These are phyloP conservation scores for Simplicillium aogashimaense DNA, from an alignment of 2,329 filamentous ascomycete species.

Conservation along the genomic window DNA sequence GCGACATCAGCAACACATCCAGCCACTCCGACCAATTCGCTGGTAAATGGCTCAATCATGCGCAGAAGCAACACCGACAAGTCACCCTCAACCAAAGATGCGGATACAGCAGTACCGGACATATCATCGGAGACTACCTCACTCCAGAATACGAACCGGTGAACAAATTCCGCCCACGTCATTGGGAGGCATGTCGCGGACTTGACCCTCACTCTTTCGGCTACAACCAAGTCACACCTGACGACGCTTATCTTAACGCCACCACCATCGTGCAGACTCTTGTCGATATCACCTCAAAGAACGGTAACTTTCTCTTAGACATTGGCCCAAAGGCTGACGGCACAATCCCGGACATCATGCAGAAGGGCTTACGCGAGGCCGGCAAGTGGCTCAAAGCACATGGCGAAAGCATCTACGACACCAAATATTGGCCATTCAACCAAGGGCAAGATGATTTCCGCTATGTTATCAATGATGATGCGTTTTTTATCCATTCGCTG, in stretches of 20 bases:
- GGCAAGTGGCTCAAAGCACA: constrained; percentile 43
- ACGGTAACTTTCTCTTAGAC: constrained; percentile 45
- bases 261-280: constrained; percentile 32
- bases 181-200: constrained; percentile 49
- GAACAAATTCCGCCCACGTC: constrained; percentile 17
- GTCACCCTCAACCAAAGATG: constrained; percentile 47
- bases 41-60: constrained; percentile 27
- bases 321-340: constrained; percentile 46
- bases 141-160: constrained; percentile 37
- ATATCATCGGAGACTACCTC: constrained; percentile 50
- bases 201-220: constrained; percentile 51
- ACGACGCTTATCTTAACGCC: constrained; percentile 39
- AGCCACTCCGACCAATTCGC: constrained; percentile 30
- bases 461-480: constrained; percentile 39
- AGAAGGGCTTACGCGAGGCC: constrained; percentile 34
- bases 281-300: constrained; percentile 42
- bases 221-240: constrained; percentile 44
- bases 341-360: constrained; percentile 36
- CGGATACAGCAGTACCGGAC: constrained; percentile 19
- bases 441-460: constrained; percentile 31
- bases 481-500: constrained; percentile 40
- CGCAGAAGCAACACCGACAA: constrained; percentile 28
- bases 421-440: constrained; percentile 41
- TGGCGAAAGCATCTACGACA: constrained; percentile 45
- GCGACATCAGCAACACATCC: constrained; percentile 27